These are phyloP conservation scores for Bassia scoparia DNA, from an alignment of 148 eudicot genomes.

Conservation along the genomic window DNA sequence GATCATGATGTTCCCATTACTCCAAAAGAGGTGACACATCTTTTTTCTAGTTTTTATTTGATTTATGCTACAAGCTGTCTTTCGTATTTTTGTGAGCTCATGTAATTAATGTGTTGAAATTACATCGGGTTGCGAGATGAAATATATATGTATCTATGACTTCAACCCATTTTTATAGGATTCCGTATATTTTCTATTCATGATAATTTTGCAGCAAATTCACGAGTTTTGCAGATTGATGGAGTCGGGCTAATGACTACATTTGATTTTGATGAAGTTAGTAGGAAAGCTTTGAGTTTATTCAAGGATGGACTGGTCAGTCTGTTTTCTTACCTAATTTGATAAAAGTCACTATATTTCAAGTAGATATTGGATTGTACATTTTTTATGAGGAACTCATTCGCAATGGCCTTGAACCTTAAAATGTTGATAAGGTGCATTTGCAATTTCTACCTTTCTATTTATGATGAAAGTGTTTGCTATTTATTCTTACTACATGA, in stretches of 20 bases:
- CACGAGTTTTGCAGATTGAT: conserved; percentile 51
- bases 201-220: no score
- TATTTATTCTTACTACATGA: neutral
- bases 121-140: no score
- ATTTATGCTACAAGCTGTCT: neutral
- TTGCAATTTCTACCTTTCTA: neutral
- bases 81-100: neutral
- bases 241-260: conserved; percentile 70
- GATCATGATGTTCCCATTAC: conserved; percentile 97
- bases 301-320: conserved; percentile 90
- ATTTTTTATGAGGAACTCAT: conserved; percentile 66
- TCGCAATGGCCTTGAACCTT: conserved; percentile 80
- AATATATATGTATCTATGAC: no score
- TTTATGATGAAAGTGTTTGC: neutral
- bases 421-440: conserved; percentile 84
- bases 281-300: conserved; percentile 68
- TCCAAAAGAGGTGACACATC: conserved; percentile 61
- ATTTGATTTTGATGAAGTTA: conserved; percentile 78
- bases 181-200: no score
- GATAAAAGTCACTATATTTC: conserved; percentile 27
- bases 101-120: neutral
- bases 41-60: neutral
- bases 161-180: no score
- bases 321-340: conserved; percentile 6
- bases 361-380: conserved; percentile 94